Conservation (phyloP, 2,329 filamentous ascomycete species). For the Penicillium thymicola region DNA sequence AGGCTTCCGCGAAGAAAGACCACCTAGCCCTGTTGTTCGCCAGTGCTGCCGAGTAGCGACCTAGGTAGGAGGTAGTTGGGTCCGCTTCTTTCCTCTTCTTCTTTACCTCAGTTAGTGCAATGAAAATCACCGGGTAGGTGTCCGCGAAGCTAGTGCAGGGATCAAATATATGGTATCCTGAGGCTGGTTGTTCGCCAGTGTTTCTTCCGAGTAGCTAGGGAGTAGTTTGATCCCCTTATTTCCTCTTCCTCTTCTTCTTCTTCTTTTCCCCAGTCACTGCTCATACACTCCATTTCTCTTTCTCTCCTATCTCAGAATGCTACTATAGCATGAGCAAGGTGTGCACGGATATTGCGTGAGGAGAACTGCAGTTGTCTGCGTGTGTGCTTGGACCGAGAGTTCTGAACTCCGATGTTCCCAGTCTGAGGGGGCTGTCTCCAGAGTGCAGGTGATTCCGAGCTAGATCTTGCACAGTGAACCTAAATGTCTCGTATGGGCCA, state of each 20-base stretch:
- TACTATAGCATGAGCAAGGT: background rate
- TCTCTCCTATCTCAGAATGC: background rate
- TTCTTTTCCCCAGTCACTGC: background rate
- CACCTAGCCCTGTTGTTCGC: background rate
- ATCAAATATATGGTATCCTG: no score
- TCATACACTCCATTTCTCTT: background rate
- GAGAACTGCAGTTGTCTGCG: background rate
- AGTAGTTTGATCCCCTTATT: no score
- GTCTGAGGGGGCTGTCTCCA: background rate
- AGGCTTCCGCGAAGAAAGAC: background rate
- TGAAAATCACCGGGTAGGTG: background rate
- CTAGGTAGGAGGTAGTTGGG: background rate
- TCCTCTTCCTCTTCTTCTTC: background rate
- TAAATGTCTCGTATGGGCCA: background rate
- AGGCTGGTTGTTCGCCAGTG: background rate
- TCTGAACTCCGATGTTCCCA: background rate
- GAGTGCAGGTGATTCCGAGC: background rate
- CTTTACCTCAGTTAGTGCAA: no score
- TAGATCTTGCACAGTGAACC: background rate
- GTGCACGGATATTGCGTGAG: background rate
- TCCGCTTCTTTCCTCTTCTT: background rate
- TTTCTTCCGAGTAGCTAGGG: background rate
- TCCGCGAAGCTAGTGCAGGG: background rate
- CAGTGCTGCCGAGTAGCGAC: background rate
- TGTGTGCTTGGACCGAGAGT: background rate